Base-by-base conservation (phyloP, 768 basidiomycete species). In the Lactifluus volemus region DNA sequence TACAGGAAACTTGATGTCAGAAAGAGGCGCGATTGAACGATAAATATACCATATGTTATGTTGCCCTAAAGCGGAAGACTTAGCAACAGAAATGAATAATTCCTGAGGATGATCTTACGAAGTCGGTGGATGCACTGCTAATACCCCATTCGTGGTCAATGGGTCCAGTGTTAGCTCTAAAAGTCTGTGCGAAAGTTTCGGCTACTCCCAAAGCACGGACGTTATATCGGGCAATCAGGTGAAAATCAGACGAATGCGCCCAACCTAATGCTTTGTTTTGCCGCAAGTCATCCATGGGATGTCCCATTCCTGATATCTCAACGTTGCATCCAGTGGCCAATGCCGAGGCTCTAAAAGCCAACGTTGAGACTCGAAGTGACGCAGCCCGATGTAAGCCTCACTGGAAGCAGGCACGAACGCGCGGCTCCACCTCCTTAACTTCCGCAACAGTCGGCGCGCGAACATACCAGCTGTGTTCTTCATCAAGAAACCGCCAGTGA, bases 341-440 rank as follows among this genome's bases (percentile, higher is more conserved):
- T 2, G 79, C 84, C 1, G 85, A 85, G 3, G 85, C 87, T 56
- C 87, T 89, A 64, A 41, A 9, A 47, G 25, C 30, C 32, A 52
- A 57, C 3, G 10, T 58, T 54, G 34, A 21, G 53, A 54, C 55
- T 30, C 19, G 25, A n/a, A 53, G 47, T 36, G 60, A 34, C 5
- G 44, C 8, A 25, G 36, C 21, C 3, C 6, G 39, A 7, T n/a
- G 19, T 54, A 47, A 10, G 30, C 62, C 82, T 55, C 61, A 88
- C 87, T 85, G 76, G 73, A 90, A 89, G 69, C 90, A 93, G 1
- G 83, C 81, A 12, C 77, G 73, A 7, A 91, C 83, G 29, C 88
- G 81, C 59, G 81, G 77, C 25, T 79, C 71, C 0, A 84, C 79
- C 15, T 76, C 78, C 54, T 82, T 68, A 49, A 84, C 78, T 65